Percentiles rank a stretch among this genome's conserved stretches.
phyloP scores from a whole-genome alignment of 306 rosid genomes.

The Sesbania bispinosa region DNA sequence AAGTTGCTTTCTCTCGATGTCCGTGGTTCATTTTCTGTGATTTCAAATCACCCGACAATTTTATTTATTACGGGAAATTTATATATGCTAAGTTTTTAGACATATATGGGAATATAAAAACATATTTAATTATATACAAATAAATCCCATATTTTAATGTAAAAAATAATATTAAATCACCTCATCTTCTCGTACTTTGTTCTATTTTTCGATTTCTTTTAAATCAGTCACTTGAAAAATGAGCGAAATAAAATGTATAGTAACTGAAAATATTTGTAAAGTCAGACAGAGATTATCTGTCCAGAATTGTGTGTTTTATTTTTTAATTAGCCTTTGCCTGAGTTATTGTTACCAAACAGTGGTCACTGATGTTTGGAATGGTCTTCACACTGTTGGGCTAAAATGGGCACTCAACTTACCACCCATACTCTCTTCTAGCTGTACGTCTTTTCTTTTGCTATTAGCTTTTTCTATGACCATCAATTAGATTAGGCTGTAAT shows the following conservation, averaged over 20 bases:
- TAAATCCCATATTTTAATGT: too few species aligned
- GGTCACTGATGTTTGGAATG: background rate
- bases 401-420: background rate
- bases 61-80: too few species aligned
- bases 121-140: too few species aligned
- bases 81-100: too few species aligned
- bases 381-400: background rate
- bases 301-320: too few species aligned
- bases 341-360: background rate
- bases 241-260: background rate
- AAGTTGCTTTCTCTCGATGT: background rate
- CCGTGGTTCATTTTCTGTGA: background rate
- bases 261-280: background rate
- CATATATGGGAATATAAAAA: too few species aligned
- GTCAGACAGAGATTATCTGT: background rate
- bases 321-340: too few species aligned
- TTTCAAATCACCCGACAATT: background rate
- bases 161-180: too few species aligned
- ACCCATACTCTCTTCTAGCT: background rate
- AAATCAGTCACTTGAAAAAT: background rate
- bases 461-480: too few species aligned
- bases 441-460: too few species aligned
- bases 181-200: too few species aligned
- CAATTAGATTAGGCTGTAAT: too few species aligned
- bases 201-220: background rate